These are phyloP conservation scores for Glycine latifolia DNA, from an alignment of 306 rosid species.

Conservation along the genomic window DNA sequence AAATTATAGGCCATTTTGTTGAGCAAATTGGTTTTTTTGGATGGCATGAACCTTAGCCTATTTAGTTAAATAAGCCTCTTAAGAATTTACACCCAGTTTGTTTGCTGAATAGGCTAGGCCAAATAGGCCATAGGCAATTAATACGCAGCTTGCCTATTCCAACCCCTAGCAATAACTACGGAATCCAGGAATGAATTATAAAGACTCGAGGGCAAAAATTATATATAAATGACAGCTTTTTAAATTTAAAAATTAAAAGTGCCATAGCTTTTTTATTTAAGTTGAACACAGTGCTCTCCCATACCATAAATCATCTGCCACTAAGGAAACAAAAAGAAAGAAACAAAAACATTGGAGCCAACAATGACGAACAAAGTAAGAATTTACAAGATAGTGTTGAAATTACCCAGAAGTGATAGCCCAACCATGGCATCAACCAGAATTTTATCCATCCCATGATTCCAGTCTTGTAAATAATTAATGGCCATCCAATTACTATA, in stretches of 20 bases:
- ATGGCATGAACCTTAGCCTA: background rate
- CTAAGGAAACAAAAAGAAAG: background rate
- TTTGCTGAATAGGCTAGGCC: no score
- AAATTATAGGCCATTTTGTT: background rate
- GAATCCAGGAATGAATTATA: no score
- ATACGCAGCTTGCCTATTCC: no score
- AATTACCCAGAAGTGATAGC: slow-evolving; percentile 98
- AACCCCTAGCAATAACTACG: no score
- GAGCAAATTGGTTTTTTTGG: background rate
- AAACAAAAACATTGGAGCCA: background rate
- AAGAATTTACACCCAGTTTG: no score
- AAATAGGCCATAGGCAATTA: no score
- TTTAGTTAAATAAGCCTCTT: background rate
- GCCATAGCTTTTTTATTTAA: no score
- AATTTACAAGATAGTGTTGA: slow-evolving; percentile 40
- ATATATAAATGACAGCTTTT: no score
- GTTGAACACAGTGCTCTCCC: no score
- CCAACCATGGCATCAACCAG: slow-evolving; percentile 99
- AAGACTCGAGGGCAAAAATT: no score
- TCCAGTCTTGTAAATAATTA: slow-evolving; percentile 87
- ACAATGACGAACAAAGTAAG: slow-evolving; percentile 21
- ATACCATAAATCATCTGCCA: no score
- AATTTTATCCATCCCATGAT: slow-evolving; percentile 93
- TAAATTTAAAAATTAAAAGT: no score
- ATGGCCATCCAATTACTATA: slow-evolving; percentile 92